Base-by-base conservation (phyloP, 306 rosid genomes). In the Trifolium pratense region DNA sequence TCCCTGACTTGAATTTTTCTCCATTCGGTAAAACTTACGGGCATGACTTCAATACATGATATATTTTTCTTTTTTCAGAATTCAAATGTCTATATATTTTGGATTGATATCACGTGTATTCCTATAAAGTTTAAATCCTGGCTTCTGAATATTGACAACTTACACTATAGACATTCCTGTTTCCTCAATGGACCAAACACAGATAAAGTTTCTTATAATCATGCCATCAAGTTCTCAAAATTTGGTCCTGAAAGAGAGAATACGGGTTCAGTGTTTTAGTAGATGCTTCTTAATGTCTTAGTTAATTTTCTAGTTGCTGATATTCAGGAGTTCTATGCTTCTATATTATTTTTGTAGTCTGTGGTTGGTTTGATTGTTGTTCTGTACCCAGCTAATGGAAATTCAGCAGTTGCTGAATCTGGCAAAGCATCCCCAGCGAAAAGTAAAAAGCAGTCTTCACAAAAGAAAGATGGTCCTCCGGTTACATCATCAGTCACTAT, bases 371-470 rank as follows among this genome's bases (percentile, higher is more conserved):
- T 78, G 67, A 45, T 65, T 73, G 67, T 20, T 81, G 31, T 25
- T 60, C 45, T 80, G 21, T 70, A 51, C 78, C 12, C 75, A 84
- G 89, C 60, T 65, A 91, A 74, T 25, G 91, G 87, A 70, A 69
- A 57, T 18, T 85, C 75, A 31, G 74, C 83, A 42, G 83, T 84
- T 75, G 49, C 86, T 37, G 83, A 76, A 62, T 74, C 83, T 6
- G 71, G 80, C n/a, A 73, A 72, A 66, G 83, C 62, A 25, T 73
- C 62, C 52, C 53, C 78, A 0, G 71, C 71, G 64, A 93, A 86
- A 84, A 51, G 85, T 55, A 73, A 42, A 51, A 93, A 84, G 83
- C 89, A 78, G 78, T 70, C 88, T 73, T 74, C 85, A 23, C 87
- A 75, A 61, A 87, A 85, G 84, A 93, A 83, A 76, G 84, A 79